Percentiles rank a stretch among this genome's conserved stretches.
phyloP scores from a whole-genome alignment of 345 rosid genomes.

The Eucalyptus regnans region DNA sequence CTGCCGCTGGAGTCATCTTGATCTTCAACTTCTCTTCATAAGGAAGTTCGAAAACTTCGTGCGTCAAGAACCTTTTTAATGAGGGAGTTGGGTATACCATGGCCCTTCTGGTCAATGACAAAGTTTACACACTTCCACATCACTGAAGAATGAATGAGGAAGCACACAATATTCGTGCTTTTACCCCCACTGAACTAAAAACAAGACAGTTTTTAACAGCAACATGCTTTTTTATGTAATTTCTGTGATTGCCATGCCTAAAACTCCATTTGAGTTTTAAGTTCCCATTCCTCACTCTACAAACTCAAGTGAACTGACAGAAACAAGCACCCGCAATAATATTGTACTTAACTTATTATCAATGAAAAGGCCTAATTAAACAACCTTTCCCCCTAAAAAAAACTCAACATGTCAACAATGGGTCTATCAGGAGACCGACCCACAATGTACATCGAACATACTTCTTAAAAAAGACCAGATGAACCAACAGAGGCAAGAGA shows the following conservation, averaged over 20 bases:
- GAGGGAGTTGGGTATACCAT: constrained; percentile 62
- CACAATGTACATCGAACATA: neutral
- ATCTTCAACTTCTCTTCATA: no score
- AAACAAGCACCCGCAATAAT: neutral
- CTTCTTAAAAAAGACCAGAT: neutral
- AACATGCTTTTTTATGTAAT: neutral
- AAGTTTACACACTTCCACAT: neutral
- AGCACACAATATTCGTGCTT: neutral
- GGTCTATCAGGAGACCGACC: neutral
- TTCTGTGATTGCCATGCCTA: neutral
- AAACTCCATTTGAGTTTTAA: neutral
- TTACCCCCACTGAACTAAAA: neutral
- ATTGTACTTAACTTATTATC: neutral
- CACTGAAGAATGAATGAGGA: neutral
- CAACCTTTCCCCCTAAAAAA: neutral
- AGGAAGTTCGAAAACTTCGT: no score
- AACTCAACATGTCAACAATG: neutral
- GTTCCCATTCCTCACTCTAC: neutral
- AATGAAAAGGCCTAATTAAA: neutral
- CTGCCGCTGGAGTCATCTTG: no score
- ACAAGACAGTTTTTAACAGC: neutral
- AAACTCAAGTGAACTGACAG: neutral
- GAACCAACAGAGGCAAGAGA: neutral
- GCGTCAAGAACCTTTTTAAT: constrained; percentile 20
- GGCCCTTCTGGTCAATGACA: constrained; percentile 48